Base-by-base conservation (phyloP, 192 early-diverging fungal species). In the Backusella psychrophila region DNA sequence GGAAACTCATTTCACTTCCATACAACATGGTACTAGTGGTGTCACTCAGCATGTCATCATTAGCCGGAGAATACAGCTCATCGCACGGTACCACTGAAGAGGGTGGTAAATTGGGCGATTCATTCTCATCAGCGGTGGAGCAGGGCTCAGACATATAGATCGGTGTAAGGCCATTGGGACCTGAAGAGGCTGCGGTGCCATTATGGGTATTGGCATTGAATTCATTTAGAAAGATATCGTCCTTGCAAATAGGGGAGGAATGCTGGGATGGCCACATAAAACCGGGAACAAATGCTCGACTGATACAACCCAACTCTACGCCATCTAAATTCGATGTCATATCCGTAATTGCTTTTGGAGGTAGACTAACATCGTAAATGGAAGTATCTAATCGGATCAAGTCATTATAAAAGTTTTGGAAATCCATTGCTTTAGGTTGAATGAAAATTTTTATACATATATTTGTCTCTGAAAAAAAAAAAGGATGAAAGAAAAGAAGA, bases 11-110 rank as follows among this genome's bases (percentile, higher is more conserved):
- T 29, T 63, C 56, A 63, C 12, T 63, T 26, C 4, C 56, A 63
- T 63, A 63, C 23, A 63, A 63, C 26, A 9, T 23, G 21, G 12
- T 29, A 29, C 21, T 63, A 29, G 56, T 63, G 9, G 56, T 63
- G n/a, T 63, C 56, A 63, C 56, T 63, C 1, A 63, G 11, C 56
- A 63, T 63, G 26, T 63, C 56, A 26, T 63, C 56, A 63, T 63
- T 63, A 23, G 26, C 56, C 2, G 11, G 56, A 14, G 11, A 23
- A 63, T 63, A 63, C 23, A 63, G n/a, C 11, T 63, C 56, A n/a
- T 63, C 29, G 56, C 56, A 63, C 19, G 56, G 56, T 63, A 63
- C 56, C 56, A 63, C 56, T 29, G 56, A 63, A 29, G 56, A 63
- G 5, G 56, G 56, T 26, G 23, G 56, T 26, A 63, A 29, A 23